A percentile compares a stretch with the other conserved stretches of the same genome.
These are phyloP conservation scores for Gossypium lobatum DNA, from an alignment of 441 rosid species.

Conservation along the genomic window DNA sequence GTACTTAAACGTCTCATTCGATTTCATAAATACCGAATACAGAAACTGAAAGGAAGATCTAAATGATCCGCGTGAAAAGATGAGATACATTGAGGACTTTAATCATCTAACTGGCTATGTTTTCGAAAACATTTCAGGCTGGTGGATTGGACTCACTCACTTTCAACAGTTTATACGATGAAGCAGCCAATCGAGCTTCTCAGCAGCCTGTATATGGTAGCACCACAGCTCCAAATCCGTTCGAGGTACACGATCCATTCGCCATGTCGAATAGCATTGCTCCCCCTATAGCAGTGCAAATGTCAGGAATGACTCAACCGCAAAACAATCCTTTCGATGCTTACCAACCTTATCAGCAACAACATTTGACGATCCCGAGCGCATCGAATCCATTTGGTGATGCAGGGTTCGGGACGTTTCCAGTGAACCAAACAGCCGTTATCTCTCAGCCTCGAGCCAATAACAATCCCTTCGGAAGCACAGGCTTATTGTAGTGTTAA, in stretches of 20 bases:
- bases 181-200: conserved; percentile 64
- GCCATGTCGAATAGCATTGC: conserved; percentile 41
- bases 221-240: conserved; percentile 80
- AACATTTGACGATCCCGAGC: conserved; percentile 15
- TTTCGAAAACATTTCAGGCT: conserved; percentile 37
- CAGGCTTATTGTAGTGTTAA: conserved; percentile 51
- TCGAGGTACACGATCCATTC: conserved; percentile 72
- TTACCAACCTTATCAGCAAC: conserved; percentile 54
- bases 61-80: neutral
- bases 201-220: conserved; percentile 84
- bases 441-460: conserved; percentile 28
- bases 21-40: neutral
- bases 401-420: conserved; percentile 49
- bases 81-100: neutral
- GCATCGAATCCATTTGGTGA: conserved; percentile 64
- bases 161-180: conserved; percentile 77
- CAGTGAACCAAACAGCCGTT: conserved; percentile 28
- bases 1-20: neutral
- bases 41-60: neutral
- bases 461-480: conserved; percentile 84
- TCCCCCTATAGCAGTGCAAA: conserved; percentile 46
- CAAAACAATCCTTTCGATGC: conserved; percentile 64
- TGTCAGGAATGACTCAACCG: conserved; percentile 41
- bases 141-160: conserved; percentile 92
- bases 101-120: neutral